These are phyloP conservation scores for Dionaea muscipula DNA, from an alignment of 179 eudicot species.

Conservation along the genomic window DNA sequence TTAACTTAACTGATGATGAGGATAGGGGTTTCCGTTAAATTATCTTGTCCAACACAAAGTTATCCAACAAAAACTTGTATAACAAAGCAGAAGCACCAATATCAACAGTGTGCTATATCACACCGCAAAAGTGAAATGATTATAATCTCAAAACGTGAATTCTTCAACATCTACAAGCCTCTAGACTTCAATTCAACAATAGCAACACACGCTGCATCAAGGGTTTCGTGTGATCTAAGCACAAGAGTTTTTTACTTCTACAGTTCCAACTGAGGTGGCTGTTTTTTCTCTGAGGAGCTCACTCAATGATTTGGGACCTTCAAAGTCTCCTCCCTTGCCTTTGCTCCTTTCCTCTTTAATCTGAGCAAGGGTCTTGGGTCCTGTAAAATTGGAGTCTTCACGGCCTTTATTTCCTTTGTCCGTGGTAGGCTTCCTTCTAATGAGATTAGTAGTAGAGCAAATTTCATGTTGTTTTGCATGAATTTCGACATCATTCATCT, in stretches of 20 bases:
- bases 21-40: no score
- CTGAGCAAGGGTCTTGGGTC: conserved; percentile 41
- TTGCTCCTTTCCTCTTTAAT: conserved; percentile 33
- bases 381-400: conserved; percentile 22
- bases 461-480: conserved; percentile 8
- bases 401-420: conserved; percentile 14
- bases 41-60: no score
- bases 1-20: no score
- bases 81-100: no score
- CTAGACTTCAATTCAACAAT: background rate
- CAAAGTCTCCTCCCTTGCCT: conserved; percentile 29
- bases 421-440: conserved; percentile 13
- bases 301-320: conserved; percentile 54
- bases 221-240: background rate
- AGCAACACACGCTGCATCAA: background rate
- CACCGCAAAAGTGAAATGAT: no score
- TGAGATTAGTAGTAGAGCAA: conserved; percentile 14
- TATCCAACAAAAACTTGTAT: no score
- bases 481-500: conserved; percentile 8
- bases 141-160: background rate
- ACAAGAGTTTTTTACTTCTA: conserved; percentile 10
- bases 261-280: conserved; percentile 16
- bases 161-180: background rate
- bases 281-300: conserved; percentile 51
- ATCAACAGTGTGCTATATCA: no score